Conservation (phyloP, 345 rosid genomes). For the Punica granatum region DNA sequence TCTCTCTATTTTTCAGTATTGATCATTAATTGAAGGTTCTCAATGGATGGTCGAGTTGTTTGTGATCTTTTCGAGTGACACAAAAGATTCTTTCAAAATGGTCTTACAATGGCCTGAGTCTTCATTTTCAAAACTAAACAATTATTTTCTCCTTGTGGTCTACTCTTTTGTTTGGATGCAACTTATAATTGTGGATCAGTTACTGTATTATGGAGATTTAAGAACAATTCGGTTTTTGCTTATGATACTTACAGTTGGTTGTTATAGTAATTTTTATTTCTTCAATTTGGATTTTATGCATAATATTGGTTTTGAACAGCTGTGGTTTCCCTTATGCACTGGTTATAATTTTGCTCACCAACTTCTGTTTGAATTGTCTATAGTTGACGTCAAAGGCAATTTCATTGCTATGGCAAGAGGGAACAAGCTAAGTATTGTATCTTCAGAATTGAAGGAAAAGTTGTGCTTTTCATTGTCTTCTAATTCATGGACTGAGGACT, state of each 20-base stretch:
- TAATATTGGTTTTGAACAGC: neutral
- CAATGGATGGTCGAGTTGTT: neutral
- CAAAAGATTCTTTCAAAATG: neutral
- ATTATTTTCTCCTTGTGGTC: neutral
- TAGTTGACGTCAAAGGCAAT: conserved; percentile 69
- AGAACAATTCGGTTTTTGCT: neutral
- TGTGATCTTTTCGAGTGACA: neutral
- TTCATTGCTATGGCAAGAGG: conserved; percentile 62
- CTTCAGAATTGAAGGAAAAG: conserved; percentile 63
- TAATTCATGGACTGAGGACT: conserved; percentile 49
- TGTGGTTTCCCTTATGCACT: neutral
- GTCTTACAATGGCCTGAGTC: neutral
- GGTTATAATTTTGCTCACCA: conserved; percentile 10
- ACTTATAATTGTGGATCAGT: neutral
- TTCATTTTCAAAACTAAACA: neutral
- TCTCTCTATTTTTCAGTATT: neutral
- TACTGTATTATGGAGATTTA: neutral
- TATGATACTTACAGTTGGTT: neutral
- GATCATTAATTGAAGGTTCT: neutral
- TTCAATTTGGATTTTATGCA: neutral
- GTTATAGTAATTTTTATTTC: neutral
- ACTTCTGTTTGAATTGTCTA: conserved; percentile 30
- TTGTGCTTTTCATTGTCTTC: conserved; percentile 40
- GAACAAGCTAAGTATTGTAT: conserved; percentile 42
- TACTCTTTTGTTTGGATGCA: neutral